Evolutionary conservation across 2,329 filamentous ascomycete species (phyloP).

Genomic region (Xylariaceae sp.): DNA sequence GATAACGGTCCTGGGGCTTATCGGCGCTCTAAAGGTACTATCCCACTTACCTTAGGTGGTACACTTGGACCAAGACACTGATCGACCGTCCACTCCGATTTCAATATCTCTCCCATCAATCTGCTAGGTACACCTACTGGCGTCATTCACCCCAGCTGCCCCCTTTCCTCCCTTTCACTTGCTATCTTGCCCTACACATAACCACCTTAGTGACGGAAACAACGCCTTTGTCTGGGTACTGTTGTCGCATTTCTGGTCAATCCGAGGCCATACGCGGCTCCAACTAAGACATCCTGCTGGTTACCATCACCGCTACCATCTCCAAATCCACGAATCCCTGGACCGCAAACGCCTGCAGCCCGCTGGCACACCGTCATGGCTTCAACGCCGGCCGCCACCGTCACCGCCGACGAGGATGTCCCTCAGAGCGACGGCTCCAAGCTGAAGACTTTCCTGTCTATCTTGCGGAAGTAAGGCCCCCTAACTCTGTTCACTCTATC

Average conservation of each 20-base stretch:
- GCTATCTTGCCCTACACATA: too few relatives aligned
- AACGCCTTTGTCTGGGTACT: background rate
- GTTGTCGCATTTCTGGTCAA: background rate
- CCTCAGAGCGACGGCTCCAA: constrained; percentile 76
- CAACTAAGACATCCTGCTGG: too few relatives aligned
- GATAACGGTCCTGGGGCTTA: too few relatives aligned
- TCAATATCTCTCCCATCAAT: too few relatives aligned
- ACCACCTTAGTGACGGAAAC: too few relatives aligned
- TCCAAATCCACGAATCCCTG: background rate
- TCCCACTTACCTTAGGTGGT: too few relatives aligned
- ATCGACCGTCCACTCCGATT: too few relatives aligned
- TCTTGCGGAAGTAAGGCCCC: constrained; percentile 77
- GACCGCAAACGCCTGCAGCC: background rate
- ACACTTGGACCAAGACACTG: too few relatives aligned
- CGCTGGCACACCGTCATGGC: constrained; percentile 24
- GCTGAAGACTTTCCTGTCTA: constrained; percentile 81
- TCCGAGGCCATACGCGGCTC: background rate
- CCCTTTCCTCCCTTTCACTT: too few relatives aligned
- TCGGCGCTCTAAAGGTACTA: too few relatives aligned
- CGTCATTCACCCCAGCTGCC: too few relatives aligned
- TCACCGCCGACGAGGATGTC: constrained; percentile 26
- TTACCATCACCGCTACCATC: background rate
- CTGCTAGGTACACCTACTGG: too few relatives aligned
- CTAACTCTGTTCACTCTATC: background rate
- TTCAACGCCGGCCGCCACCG: constrained; percentile 22